Percentiles rank a stretch among this genome's conserved stretches.
Conservation (phyloP, 2,329 filamentous ascomycete species). For the Aspergillus sp. region DNA sequence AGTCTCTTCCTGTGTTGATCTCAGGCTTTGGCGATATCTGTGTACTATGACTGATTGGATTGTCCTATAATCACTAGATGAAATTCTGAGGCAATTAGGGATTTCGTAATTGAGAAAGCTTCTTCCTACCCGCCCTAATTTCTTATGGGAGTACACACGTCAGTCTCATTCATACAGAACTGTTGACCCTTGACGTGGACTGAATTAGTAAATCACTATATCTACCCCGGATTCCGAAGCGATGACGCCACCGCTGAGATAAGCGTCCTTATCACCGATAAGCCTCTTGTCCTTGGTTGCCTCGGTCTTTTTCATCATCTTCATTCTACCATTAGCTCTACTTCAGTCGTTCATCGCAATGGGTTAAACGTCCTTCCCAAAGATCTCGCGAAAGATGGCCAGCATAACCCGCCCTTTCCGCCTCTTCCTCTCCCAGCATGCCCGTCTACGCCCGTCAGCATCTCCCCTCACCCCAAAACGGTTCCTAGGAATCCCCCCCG, state of each 20-base stretch:
- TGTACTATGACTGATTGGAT: too few species aligned
- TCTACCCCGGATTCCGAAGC: background rate
- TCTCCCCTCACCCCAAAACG: slow-evolving; percentile 25
- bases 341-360: background rate
- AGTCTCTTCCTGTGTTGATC: too few species aligned
- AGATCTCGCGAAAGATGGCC: background rate
- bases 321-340: background rate
- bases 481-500: slow-evolving; percentile 54
- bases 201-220: background rate
- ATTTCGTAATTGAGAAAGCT: too few species aligned
- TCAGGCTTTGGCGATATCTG: too few species aligned
- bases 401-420: background rate
- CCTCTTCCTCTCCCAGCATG: background rate
- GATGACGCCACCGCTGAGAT: slow-evolving; percentile 21
- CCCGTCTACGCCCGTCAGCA: background rate
- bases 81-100: too few species aligned
- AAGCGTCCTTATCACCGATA: slow-evolving; percentile 11
- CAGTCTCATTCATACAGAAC: too few species aligned
- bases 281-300: background rate
- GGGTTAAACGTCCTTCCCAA: background rate
- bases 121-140: too few species aligned
- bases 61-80: too few species aligned
- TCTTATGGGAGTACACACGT: too few species aligned
- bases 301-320: background rate
- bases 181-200: background rate